These are phyloP conservation scores for Ophiocordyceps australis DNA, from an alignment of 2,329 filamentous ascomycete genomes.

Conservation along the genomic window DNA sequence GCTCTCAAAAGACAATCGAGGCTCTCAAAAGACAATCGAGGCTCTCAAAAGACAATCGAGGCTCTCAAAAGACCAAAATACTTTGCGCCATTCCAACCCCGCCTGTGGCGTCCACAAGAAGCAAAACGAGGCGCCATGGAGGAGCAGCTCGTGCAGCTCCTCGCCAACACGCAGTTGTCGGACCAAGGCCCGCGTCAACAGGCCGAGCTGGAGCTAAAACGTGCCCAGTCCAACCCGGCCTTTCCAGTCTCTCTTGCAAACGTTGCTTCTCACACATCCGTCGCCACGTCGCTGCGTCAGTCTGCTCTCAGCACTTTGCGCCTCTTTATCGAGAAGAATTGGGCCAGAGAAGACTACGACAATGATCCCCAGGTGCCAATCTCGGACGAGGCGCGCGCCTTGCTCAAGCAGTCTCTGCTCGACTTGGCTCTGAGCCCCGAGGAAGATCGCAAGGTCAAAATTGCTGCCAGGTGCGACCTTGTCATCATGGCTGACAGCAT, in stretches of 20 bases:
- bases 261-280: constrained; percentile 58
- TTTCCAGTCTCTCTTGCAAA: constrained; percentile 68
- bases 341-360: constrained; percentile 61
- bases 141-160: constrained; percentile 75
- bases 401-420: constrained; percentile 57
- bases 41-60: no score
- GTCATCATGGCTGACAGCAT: no score
- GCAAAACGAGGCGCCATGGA: no score
- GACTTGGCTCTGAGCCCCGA: constrained; percentile 58
- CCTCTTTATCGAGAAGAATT: constrained; percentile 68
- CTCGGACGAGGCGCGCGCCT: constrained; percentile 52
- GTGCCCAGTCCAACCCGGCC: constrained; percentile 46
- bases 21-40: no score
- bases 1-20: no score
- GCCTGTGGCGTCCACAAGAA: no score
- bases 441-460: constrained; percentile 71
- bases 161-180: constrained; percentile 69
- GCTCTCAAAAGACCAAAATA: no score
- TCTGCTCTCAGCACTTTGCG: constrained; percentile 65
- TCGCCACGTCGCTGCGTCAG: constrained; percentile 63
- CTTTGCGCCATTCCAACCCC: no score
- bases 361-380: constrained; percentile 45
- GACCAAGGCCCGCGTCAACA: constrained; percentile 63
- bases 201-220: constrained; percentile 69
- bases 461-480: constrained; percentile 78